Base-by-base conservation (phyloP, 805 yeast genomes). In the Saccharomycopsis schoenii region DNA sequence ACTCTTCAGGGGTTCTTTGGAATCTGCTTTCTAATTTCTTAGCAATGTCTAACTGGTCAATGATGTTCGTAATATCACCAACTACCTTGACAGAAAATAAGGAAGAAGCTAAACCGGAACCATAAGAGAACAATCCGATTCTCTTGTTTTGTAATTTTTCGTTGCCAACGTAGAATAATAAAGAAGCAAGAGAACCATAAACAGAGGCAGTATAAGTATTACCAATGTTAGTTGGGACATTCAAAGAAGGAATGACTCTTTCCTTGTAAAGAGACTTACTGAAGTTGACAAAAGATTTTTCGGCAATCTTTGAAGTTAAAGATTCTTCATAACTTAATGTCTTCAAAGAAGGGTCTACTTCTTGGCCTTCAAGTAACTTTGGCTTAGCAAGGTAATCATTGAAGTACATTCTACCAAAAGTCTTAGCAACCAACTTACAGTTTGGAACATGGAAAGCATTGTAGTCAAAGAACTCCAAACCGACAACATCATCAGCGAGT, bases 361-460 rank as follows among this genome's bases (percentile, higher is more conserved):
- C 85, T 59, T 67, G 75, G 29, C 55, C 58, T 60, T 86, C 84
- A 75, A 82, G 86, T 63, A 77, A 74, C 37, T 78, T 74, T 61
- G 92, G 89, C 73, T 89, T 80, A 66, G 84, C 79, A 72, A 78
- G 80, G 80, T 82, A 93, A 76, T 93, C 99, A 73, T 90, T 86
- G 82, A 87, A 94, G 68, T 89, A 74, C 72, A 94, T 76, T 78
- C 99, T 86, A 60, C 96, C 99, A 73, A 83, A 94, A 8, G 96
- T 88, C 79, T 94, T 94, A 69, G 85, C 77, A 63, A 94, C 98
- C 70, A 92, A 82, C 79, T 94, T 94, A 79, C 99, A 93, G 65
- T 94, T 94, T 72, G 99, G 99, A 60, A 91, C 97, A 74, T 94
- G 99, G 92, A 94, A 94, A 43, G 91, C 93, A 70, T 89, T 86